These are phyloP conservation scores for Phylloboletellus chloephorus DNA, from an alignment of 1,284 basidiomycete species.

Conservation along the genomic window DNA sequence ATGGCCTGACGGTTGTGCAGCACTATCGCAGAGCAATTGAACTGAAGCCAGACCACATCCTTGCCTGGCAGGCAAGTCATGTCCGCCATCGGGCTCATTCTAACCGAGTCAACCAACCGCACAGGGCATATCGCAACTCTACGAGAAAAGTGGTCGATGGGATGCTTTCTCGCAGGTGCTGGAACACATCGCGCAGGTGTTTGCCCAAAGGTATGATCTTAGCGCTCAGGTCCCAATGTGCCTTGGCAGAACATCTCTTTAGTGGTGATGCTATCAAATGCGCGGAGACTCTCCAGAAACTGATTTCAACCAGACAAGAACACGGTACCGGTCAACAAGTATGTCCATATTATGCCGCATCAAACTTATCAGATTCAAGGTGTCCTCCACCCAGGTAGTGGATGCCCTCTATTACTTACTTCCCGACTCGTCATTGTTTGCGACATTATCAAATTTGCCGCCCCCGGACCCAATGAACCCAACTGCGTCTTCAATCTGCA, in stretches of 20 bases:
- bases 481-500: slow-evolving; percentile 51
- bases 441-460: slow-evolving; percentile 62
- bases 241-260: slow-evolving; percentile 1
- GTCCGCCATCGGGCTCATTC: slow-evolving; percentile 1
- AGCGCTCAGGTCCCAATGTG: background rate
- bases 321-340: slow-evolving; percentile 62
- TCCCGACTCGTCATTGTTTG: slow-evolving; percentile 67
- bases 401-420: slow-evolving; percentile 67
- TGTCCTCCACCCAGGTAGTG: slow-evolving; percentile 53
- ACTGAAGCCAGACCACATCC: slow-evolving; percentile 55
- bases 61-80: slow-evolving; percentile 73
- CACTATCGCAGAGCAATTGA: slow-evolving; percentile 70
- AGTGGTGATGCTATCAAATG: slow-evolving; percentile 78
- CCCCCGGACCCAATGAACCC: slow-evolving; percentile 75
- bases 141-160: slow-evolving; percentile 61
- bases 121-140: slow-evolving; percentile 72
- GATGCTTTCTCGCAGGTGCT: slow-evolving; percentile 54
- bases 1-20: slow-evolving; percentile 38
- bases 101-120: slow-evolving; percentile 3
- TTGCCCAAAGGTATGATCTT: slow-evolving; percentile 50
- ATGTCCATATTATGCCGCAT: slow-evolving; percentile 7
- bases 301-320: slow-evolving; percentile 60
- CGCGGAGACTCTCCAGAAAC: slow-evolving; percentile 73
- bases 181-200: slow-evolving; percentile 47
- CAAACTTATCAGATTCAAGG: slow-evolving; percentile 1